These are phyloP conservation scores for Beauveria sp. DNA, from an alignment of 2,329 filamentous ascomycete genomes.

Conservation along the genomic window DNA sequence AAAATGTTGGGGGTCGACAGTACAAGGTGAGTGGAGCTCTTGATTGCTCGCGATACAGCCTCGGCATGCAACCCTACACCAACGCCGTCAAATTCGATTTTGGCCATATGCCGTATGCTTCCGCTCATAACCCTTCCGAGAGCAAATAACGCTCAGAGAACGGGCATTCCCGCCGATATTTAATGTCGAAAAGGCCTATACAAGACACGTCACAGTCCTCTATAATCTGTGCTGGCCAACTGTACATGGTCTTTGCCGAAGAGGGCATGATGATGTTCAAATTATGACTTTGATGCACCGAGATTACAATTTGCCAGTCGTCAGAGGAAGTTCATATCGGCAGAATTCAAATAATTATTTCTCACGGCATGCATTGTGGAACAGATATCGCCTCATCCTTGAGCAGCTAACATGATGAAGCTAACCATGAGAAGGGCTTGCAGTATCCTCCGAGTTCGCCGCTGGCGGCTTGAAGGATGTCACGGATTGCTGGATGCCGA, in stretches of 20 bases:
- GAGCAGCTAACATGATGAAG: constrained; percentile 19
- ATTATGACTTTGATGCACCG: constrained; percentile 20
- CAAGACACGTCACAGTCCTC: constrained; percentile 21
- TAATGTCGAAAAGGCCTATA: constrained; percentile 21
- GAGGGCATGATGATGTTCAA: constrained; percentile 24
- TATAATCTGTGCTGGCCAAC: constrained; percentile 21
- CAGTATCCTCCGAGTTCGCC: constrained; percentile 12
- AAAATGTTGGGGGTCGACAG: constrained; percentile 75
- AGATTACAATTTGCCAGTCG: constrained; percentile 21
- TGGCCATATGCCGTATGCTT: constrained; percentile 58
- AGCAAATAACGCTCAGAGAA: constrained; percentile 16
- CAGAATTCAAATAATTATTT: constrained; percentile 19
- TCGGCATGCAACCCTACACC: neutral
- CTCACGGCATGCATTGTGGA: constrained; percentile 20
- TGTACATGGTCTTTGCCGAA: constrained; percentile 21
- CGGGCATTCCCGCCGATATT: constrained; percentile 20
- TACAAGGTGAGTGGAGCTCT: constrained; percentile 81
- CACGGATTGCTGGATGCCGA: constrained; percentile 86
- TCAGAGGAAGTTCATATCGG: constrained; percentile 21
- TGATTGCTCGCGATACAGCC: constrained; percentile 62
- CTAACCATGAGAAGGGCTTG: constrained; percentile 17
- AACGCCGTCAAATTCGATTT: constrained; percentile 58
- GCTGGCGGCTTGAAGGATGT: constrained; percentile 33
- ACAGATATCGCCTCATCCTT: constrained; percentile 21
- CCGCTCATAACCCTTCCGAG: constrained; percentile 20